Conservation (phyloP, 139 green algal genomes). For the Chlorella vulgaris region DNA sequence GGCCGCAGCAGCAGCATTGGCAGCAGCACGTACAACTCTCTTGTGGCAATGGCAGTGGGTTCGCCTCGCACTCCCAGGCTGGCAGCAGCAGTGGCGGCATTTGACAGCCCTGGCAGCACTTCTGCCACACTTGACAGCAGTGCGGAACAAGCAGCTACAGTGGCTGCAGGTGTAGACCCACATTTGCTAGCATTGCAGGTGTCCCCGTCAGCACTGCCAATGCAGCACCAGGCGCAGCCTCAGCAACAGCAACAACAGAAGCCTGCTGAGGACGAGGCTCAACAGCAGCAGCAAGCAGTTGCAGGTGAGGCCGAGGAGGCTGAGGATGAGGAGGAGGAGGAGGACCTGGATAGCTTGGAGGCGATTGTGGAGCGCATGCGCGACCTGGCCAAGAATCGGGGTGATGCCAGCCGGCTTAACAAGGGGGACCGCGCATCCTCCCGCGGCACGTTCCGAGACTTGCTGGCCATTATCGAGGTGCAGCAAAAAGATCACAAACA, state of each 20-base stretch:
- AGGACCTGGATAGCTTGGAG: constrained; percentile 47
- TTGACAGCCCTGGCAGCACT: background rate
- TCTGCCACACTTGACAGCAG: background rate
- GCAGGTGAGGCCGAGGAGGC: background rate
- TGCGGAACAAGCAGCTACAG: background rate
- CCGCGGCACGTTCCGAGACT: constrained; percentile 63
- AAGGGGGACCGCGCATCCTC: constrained; percentile 58
- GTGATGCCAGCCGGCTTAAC: constrained; percentile 60
- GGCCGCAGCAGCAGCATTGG: background rate
- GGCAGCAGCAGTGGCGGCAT: background rate
- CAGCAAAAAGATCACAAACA: background rate
- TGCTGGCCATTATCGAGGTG: constrained; percentile 56
- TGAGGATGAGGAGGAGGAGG: constrained; percentile 17
- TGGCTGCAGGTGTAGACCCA: background rate
- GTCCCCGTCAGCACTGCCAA: no score
- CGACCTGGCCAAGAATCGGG: constrained; percentile 73
- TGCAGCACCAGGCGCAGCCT: background rate
- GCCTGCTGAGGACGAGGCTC: no score
- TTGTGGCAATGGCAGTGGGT: background rate
- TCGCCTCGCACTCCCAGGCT: background rate
- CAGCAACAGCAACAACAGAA: constrained; percentile 7
- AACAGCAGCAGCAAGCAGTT: background rate
- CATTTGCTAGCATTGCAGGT: no score
- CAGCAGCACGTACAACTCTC: background rate
- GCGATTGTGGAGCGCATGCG: constrained; percentile 68